These are phyloP conservation scores for Pisolithus marmoratus DNA, from an alignment of 768 basidiomycete genomes.

Conservation along the genomic window DNA sequence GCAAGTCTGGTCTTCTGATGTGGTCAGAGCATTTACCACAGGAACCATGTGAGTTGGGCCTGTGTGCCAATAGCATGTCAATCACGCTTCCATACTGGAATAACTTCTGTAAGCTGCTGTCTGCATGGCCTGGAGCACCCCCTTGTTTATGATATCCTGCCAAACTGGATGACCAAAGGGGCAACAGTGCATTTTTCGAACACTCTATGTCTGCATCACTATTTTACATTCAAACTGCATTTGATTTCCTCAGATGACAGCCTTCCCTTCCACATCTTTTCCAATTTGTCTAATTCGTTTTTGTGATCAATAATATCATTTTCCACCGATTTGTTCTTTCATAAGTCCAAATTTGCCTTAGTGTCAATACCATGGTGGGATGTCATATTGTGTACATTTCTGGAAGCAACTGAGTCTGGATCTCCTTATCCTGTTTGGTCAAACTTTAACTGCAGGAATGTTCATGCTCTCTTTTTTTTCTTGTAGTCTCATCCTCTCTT, in stretches of 20 bases:
- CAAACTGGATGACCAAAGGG: not conserved
- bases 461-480: too few relatives aligned
- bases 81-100: not conserved
- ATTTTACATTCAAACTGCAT: not conserved
- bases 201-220: not conserved
- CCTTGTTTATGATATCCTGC: not conserved
- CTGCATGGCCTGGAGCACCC: not conserved
- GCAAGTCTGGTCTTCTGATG: slow-evolving; percentile 1
- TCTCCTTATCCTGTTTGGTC: too few relatives aligned
- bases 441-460: too few relatives aligned
- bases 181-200: not conserved
- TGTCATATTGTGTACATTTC: too few relatives aligned
- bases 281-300: not conserved
- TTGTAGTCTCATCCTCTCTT: too few relatives aligned
- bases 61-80: not conserved
- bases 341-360: too few relatives aligned
- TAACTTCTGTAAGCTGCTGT: not conserved
- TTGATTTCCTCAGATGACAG: not conserved
- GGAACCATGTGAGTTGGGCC: not conserved
- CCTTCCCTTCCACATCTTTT: not conserved
- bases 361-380: too few relatives aligned
- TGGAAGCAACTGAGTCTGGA: too few relatives aligned
- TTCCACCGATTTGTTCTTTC: too few relatives aligned
- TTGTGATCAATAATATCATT: too few relatives aligned
- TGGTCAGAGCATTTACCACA: not conserved